Percentiles rank a stretch among this genome's conserved stretches.
phyloP scores from a whole-genome alignment of 495 filamentous ascomycete species.

The Rhypophila decipiens region DNA sequence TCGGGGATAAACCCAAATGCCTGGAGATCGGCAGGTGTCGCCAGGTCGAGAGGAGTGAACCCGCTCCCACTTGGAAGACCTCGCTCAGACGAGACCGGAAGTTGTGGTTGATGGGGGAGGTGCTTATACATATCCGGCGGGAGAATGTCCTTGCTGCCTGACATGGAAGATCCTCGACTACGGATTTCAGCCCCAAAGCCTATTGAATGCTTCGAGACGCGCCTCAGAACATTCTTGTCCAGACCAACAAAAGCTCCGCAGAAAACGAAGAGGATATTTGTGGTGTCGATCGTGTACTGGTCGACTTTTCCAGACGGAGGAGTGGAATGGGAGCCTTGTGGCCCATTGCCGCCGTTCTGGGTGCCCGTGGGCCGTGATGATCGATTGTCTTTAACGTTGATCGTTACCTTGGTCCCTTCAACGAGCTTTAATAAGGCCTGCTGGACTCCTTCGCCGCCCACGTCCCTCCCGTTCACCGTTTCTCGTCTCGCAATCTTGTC shows the following conservation, averaged over 20 bases:
- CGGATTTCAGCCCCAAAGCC: conserved; percentile 86
- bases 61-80: conserved; percentile 9
- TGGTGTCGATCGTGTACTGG: conserved; percentile 83
- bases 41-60: conserved; percentile 76
- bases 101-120: conserved; percentile 33
- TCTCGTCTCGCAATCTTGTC: conserved; percentile 78
- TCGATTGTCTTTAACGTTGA: conserved; percentile 78
- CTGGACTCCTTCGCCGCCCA: conserved; percentile 89
- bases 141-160: conserved; percentile 31
- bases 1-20: conserved; percentile 93
- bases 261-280: conserved; percentile 95
- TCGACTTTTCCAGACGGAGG: conserved; percentile 62
- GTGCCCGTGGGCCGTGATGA: conserved; percentile 42
- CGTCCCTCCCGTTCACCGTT: conserved; percentile 60
- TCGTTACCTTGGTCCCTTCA: conserved; percentile 87
- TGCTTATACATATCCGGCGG: conserved; percentile 36
- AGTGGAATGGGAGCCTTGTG: conserved; percentile 26
- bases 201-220: conserved; percentile 80
- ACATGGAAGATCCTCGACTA: conserved; percentile 19
- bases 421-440: conserved; percentile 94
- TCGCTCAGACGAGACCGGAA: conserved; percentile 18
- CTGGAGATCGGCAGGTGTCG: conserved; percentile 78
- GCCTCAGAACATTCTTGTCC: conserved; percentile 78
- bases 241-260: conserved; percentile 93
- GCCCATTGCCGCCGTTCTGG: conserved; percentile 31